Evolutionary conservation across 768 basidiomycete genomes (phyloP).

Genomic region (Floccularia luteovirens): DNA sequence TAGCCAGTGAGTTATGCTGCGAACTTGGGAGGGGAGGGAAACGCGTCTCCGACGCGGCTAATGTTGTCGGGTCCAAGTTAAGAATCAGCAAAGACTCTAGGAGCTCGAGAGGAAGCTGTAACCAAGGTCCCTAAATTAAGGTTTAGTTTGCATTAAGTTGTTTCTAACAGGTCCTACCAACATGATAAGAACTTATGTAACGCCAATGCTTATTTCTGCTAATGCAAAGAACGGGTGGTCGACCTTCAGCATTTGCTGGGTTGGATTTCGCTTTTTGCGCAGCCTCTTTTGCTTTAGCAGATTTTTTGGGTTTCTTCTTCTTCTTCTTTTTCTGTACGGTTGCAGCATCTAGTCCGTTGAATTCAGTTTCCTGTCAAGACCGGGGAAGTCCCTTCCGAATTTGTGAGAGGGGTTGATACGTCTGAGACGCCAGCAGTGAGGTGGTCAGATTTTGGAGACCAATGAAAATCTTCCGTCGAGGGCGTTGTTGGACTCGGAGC

Average conservation of each 20-base stretch:
- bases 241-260: conserved; percentile 30
- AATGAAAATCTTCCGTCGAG: conserved; percentile 3
- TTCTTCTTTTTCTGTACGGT: conserved; percentile 54
- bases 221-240: conserved; percentile 71
- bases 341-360: conserved; percentile 13
- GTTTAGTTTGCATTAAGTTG: conserved; percentile 8
- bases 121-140: conserved; percentile 76
- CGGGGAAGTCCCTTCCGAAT: conserved; percentile 25
- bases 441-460: conserved; percentile 16
- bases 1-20: conserved; percentile 16
- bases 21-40: conserved; percentile 23
- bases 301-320: conserved; percentile 56
- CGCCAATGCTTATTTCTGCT: conserved; percentile 93
- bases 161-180: conserved; percentile 29
- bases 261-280: conserved; percentile 18
- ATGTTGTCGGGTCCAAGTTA: conserved; percentile 68
- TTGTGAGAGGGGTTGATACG: conserved; percentile 17
- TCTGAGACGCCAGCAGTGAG: conserved; percentile 12
- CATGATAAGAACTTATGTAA: conserved; percentile 88
- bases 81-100: conserved; percentile 75
- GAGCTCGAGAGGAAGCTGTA: conserved; percentile 81
- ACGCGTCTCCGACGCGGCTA: conserved; percentile 39
- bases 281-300: conserved; percentile 22
- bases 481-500: too few species aligned
- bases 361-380: conserved; percentile 14